phyloP scores from a whole-genome alignment of 345 rosid species.

The Camelina neglecta region DNA sequence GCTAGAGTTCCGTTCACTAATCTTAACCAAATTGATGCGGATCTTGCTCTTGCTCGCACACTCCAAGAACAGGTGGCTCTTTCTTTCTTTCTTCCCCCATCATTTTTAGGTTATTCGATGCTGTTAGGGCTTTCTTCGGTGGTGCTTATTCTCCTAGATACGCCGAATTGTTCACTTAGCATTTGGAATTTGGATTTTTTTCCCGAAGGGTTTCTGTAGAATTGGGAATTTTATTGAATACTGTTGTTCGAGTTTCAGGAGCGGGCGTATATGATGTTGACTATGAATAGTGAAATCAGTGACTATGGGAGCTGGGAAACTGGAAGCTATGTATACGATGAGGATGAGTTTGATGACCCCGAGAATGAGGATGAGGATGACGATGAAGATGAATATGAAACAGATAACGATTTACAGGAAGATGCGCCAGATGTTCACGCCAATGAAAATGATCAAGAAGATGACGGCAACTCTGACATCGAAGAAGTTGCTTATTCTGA shows the following conservation, averaged over 20 bases:
- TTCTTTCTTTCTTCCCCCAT: background rate
- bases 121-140: background rate
- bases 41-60: slow-evolving; percentile 89
- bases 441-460: slow-evolving; percentile 50
- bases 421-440: slow-evolving; percentile 70
- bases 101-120: slow-evolving; percentile 20
- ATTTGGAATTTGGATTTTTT: slow-evolving; percentile 8
- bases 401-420: slow-evolving; percentile 53
- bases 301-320: slow-evolving; percentile 90
- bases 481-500: slow-evolving; percentile 64
- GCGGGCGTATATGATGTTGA: slow-evolving; percentile 87
- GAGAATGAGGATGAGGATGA: slow-evolving; percentile 57
- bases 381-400: slow-evolving; percentile 45
- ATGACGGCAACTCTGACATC: slow-evolving; percentile 47
- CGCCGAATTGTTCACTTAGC: background rate
- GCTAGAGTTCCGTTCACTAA: slow-evolving; percentile 77
- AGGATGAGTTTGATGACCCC: slow-evolving; percentile 71
- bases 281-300: slow-evolving; percentile 66
- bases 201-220: background rate
- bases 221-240: slow-evolving; percentile 14
- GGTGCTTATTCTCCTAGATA: slow-evolving; percentile 3
- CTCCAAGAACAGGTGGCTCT: slow-evolving; percentile 82
- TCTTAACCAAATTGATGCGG: slow-evolving; percentile 89
- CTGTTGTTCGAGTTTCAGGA: slow-evolving; percentile 54
- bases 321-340: slow-evolving; percentile 65